A percentile compares a stretch with the other conserved stretches of the same genome.
Conservation (phyloP, 768 basidiomycete genomes). For the Mrakia blollopis region DNA sequence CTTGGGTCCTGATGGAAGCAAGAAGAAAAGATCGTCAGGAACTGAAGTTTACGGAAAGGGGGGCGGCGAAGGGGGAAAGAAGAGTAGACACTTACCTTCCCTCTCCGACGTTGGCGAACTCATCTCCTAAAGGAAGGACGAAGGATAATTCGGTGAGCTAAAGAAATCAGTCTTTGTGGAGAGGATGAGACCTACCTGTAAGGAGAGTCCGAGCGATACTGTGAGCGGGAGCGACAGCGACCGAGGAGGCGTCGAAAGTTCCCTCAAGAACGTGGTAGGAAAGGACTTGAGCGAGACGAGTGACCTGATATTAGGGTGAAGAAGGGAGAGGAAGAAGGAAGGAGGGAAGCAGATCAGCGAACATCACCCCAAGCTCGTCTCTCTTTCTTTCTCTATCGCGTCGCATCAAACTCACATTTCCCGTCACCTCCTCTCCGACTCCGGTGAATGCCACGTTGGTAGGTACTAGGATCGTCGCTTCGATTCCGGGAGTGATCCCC, state of each 20-base stretch:
- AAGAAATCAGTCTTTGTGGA: no score
- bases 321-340: not conserved
- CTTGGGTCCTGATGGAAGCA: slow-evolving; percentile 51
- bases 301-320: not conserved
- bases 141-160: no score
- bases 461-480: slow-evolving; percentile 48
- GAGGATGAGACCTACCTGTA: slow-evolving; percentile 35
- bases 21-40: not conserved
- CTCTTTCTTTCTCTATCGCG: not conserved
- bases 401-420: not conserved
- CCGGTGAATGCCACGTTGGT: slow-evolving; percentile 4
- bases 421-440: not conserved
- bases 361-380: no score
- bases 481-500: slow-evolving; percentile 14
- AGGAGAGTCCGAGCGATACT: not conserved
- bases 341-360: not conserved
- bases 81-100: not conserved
- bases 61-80: no score
- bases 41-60: no score
- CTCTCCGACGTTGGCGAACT: not conserved
- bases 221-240: slow-evolving; percentile 1
- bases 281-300: slow-evolving; percentile 8
- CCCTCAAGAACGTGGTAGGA: slow-evolving; percentile 17
- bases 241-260: not conserved
- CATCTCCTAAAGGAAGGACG: no score